Base-by-base conservation (phyloP, 208 protist genomes). In the Wallacemonas collosoma region DNA sequence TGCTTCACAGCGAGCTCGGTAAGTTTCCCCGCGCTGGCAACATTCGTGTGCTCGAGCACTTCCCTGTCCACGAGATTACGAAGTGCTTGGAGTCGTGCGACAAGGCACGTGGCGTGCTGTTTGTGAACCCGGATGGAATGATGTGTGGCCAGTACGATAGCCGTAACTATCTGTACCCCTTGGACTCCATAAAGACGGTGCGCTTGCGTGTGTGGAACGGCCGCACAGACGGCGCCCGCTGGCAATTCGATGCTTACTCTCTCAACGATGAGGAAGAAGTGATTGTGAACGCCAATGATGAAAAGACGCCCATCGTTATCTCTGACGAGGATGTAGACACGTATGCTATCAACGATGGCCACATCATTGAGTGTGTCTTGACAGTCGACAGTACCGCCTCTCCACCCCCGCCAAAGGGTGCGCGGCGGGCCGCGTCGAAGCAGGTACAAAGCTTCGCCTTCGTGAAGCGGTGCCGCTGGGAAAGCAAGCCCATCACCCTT, bases 91-190 rank as follows among this genome's bases (percentile, higher is more conserved):
- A 81, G 5, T 80, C 79, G 11, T 81, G 91, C 73, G 65, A 79
- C 41, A 40, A 79, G 50, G 83, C 85, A 4, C 77, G 75, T 57
- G 91, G 91, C 45, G 79, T 87, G 7, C 77, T 95, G 26, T 95
- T 95, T 50, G 72, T 93, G 39, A 93, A 95, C 71, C 91, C 91
- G 8, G 91, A 90, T 61, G 91, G 86, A 43, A 82, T 95, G 58
- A 64, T 77, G 36, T 71, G 75, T 58, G 88, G 88, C 7, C 67
- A 66, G 38, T 95, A 91, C 78, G 87, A 95, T 61, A 86, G 88
- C 65, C 77, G 82, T 56, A 95, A 93, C 77, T 90, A 88, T 70
- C 50, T 91, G 50, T 95, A 91, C 71, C 81, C 80, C 17, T 80
- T 72, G 4, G 80, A 85, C 45, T 39, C 75, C 17, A 82, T 84